Conservation (phyloP, 345 rosid species). For the Pistacia integerrima region DNA sequence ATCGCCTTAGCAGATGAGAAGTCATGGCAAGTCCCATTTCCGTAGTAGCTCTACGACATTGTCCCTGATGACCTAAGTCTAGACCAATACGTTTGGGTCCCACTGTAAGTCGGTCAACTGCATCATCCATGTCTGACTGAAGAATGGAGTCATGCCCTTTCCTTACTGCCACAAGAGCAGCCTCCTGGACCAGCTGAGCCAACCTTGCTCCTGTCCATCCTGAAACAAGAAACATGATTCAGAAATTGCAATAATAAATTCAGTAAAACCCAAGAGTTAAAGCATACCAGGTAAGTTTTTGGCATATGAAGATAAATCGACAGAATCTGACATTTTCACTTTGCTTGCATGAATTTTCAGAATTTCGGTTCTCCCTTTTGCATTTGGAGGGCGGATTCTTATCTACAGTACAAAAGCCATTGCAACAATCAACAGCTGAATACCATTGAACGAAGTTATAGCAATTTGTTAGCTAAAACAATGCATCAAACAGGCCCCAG, state of each 20-base stretch:
- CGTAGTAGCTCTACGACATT: slow-evolving; percentile 87
- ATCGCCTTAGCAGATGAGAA: slow-evolving; percentile 76
- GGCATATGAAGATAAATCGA: slow-evolving; percentile 79
- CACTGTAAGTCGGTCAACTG: slow-evolving; percentile 93
- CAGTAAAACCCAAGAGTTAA: slow-evolving; percentile 18
- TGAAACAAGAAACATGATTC: slow-evolving; percentile 33
- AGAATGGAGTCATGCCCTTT: slow-evolving; percentile 71
- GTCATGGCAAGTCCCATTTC: slow-evolving; percentile 92
- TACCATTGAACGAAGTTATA: neutral
- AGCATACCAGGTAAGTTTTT: slow-evolving; percentile 81
- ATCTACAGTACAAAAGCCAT: slow-evolving; percentile 48
- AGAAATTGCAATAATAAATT: slow-evolving; percentile 18
- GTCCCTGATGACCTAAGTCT: slow-evolving; percentile 81
- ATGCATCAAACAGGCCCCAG: neutral
- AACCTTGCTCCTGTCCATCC: slow-evolving; percentile 95
- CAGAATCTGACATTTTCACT: slow-evolving; percentile 93
- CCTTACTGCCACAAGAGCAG: slow-evolving; percentile 95
- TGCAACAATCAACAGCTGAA: neutral
- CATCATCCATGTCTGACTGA: slow-evolving; percentile 84
- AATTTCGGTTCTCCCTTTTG: slow-evolving; percentile 80
- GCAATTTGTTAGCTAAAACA: neutral
- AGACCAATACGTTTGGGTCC: slow-evolving; percentile 85
- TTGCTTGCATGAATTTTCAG: slow-evolving; percentile 87
- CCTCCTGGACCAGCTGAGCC: slow-evolving; percentile 91
- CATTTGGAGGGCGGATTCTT: slow-evolving; percentile 89